phyloP scores from a whole-genome alignment of 176 grass and related monocot species.

The Hordeum vulgare region MorexV3_pseudomolecules_assembly NC_058520.1:126428438-126428937 shows the following conservation, averaged over 20 bases:
- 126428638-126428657: not conserved
- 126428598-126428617: not conserved
- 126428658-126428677: not conserved
- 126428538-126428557: no score
- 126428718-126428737: conserved; percentile 38
- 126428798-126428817: not conserved
- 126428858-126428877: not conserved
- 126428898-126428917: not conserved
- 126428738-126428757: conserved; percentile 13
- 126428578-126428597: not conserved
- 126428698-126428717: not conserved
- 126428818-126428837: not conserved
- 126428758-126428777: conserved; percentile 2
- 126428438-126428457: no score
- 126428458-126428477: no score
- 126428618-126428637: not conserved
- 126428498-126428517: no score
- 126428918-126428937: not conserved
- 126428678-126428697: not conserved
- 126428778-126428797: not conserved
- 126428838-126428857: not conserved
- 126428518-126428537: no score
- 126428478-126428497: no score
- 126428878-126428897: not conserved
- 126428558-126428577: not conserved